Base-by-base conservation (phyloP, 805 yeast genomes). In the Teunomyces kruisii region DNA sequence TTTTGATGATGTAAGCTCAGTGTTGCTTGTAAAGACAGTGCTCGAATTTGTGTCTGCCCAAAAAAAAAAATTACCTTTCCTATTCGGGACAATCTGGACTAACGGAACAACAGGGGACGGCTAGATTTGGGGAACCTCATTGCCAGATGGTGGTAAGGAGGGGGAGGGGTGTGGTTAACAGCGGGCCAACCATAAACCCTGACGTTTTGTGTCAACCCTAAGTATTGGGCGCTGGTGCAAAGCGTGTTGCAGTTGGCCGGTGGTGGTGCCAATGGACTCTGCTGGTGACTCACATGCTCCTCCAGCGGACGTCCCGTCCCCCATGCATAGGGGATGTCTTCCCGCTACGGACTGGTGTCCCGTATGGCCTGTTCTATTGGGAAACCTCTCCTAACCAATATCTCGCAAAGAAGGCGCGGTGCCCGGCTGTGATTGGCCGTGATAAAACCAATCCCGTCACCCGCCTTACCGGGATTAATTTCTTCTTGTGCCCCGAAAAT, bases 331-430 rank as follows among this genome's bases (percentile, higher is more conserved):
- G 38, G 12, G 38, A 10, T 35, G 38, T 19, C 16, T 35, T 35
- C 14, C 38, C 38, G 38, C 38, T 17, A 13, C 38, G 38, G 38
- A 35, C 10, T 10, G 38, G 14, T 6, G 26, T 35, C 26, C 38
- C 28, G 38, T 19, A 13, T 22, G 38, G 38, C 38, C 27, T 35
- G 38, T 22, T 19, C 28, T 22, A 35, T 35, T 22, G 12, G 28
- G 38, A 35, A 19, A 35, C 38, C n/a, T 7, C 13, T 9, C 38
- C 8, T 12, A 10, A 6, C 38, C 38, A 35, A 35, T 35, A 35
- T 35, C 22, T 33, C 28, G 38, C 28, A 35, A 12, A 17, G 22
- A 35, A 17, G 38, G 38, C 14, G 28, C 16, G 3, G 8, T 7
- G 14, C 17, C 28, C 38, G 7, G 13, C 9, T 19, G 9, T 22